These are phyloP conservation scores for Solanum stenotomum DNA, from an alignment of 257 asterid species.

Conservation along the genomic window DNA sequence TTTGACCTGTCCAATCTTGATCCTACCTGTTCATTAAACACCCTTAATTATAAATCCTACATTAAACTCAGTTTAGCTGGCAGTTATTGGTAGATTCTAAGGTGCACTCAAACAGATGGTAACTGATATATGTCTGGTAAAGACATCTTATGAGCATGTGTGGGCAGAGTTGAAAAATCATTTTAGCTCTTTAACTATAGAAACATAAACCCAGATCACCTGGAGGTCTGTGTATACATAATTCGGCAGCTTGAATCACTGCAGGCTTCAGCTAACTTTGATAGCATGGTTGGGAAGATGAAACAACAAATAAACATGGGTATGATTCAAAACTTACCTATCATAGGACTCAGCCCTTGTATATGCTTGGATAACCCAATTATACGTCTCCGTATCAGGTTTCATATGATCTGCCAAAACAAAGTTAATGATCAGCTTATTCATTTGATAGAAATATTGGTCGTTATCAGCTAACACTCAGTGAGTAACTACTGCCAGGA, in stretches of 20 bases:
- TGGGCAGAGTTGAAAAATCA: not conserved
- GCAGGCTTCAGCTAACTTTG: not conserved
- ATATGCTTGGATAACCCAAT: conserved; percentile 98
- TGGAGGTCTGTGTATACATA: not conserved
- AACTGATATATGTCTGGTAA: not conserved
- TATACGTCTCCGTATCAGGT: conserved; percentile 94
- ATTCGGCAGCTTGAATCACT: not conserved
- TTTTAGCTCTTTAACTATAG: not conserved
- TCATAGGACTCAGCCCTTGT: conserved; percentile 98
- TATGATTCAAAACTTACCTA: conserved; percentile 39
- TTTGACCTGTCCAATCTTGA: not conserved
- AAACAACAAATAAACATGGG: not conserved
- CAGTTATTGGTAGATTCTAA: not conserved
- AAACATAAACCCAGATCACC: not conserved
- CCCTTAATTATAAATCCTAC: not conserved
- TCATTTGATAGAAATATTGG: not conserved
- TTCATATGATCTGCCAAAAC: conserved; percentile 67
- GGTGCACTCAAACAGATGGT: not conserved
- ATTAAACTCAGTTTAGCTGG: not conserved
- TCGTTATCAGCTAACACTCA: not conserved
- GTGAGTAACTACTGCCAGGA: not conserved
- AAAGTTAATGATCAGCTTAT: conserved; percentile 19
- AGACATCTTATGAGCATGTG: not conserved
- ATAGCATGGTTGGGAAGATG: not conserved
- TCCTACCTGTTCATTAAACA: not conserved